Conservation (phyloP, 208 protist species). For the Trypanosoma lewisi region DNA sequence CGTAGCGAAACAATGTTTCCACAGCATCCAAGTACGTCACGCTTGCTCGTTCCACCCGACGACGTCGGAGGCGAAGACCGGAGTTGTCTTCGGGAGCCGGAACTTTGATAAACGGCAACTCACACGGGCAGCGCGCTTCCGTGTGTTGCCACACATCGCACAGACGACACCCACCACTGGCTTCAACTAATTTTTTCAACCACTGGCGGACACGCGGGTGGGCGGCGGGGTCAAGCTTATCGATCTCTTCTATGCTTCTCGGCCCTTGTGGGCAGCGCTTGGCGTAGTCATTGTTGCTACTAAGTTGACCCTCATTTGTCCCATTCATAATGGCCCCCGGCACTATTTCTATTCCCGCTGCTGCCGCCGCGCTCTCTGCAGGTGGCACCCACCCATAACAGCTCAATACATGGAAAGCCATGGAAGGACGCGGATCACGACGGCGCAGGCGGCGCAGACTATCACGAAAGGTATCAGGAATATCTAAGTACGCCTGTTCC, state of each 20-base stretch:
- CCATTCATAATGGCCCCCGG: slow-evolving; percentile 12
- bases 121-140: slow-evolving; percentile 69
- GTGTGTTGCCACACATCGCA: slow-evolving; percentile 83
- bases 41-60: slow-evolving; percentile 8
- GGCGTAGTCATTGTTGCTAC: slow-evolving; percentile 21
- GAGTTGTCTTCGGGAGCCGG: slow-evolving; percentile 7
- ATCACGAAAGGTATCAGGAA: slow-evolving; percentile 67
- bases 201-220: slow-evolving; percentile 66
- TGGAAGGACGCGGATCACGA: slow-evolving; percentile 49
- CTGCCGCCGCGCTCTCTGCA: background rate
- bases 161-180: slow-evolving; percentile 53
- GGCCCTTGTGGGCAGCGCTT: slow-evolving; percentile 34
- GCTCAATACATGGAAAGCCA: slow-evolving; percentile 63
- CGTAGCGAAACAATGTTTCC: slow-evolving; percentile 54
- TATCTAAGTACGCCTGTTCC: slow-evolving; percentile 42
- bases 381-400: slow-evolving; percentile 56
- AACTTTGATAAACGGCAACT: slow-evolving; percentile 52
- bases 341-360: slow-evolving; percentile 34
- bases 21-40: slow-evolving; percentile 63
- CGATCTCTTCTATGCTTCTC: slow-evolving; percentile 39
- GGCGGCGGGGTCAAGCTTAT: slow-evolving; percentile 60
- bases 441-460: slow-evolving; percentile 76
- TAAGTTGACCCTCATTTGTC: slow-evolving; percentile 17
- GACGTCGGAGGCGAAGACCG: slow-evolving; percentile 3
- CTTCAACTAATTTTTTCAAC: slow-evolving; percentile 50